Conservation (phyloP, 2,329 filamentous ascomycete species). For the Aaosphaeria arxii region DNA sequence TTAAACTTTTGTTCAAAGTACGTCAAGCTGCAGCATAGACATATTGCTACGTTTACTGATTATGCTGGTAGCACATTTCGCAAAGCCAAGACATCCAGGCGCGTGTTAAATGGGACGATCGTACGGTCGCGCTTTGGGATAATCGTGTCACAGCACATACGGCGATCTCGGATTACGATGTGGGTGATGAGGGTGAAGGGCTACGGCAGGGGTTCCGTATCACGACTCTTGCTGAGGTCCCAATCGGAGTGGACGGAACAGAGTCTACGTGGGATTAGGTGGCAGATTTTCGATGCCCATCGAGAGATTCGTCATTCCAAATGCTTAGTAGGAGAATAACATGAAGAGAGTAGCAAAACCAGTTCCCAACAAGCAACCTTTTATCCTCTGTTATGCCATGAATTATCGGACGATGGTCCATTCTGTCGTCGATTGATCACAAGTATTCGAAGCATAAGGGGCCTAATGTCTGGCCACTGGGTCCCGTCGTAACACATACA, state of each 20-base stretch:
- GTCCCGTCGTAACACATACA: too few species aligned
- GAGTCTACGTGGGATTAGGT: conserved; percentile 15
- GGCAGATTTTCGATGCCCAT: background rate
- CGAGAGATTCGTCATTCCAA: background rate
- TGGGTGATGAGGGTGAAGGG: conserved; percentile 18
- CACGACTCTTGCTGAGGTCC: conserved; percentile 19
- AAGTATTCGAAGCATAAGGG: too few species aligned
- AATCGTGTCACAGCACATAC: conserved; percentile 75
- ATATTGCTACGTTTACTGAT: conserved; percentile 24
- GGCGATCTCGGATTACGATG: conserved; percentile 65
- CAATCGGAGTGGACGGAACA: conserved; percentile 14
- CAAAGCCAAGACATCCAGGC: conserved; percentile 67
- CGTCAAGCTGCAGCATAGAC: conserved; percentile 12
- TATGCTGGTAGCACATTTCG: conserved; percentile 58
- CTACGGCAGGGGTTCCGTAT: conserved; percentile 23
- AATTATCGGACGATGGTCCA: too few species aligned
- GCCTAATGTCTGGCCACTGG: too few species aligned
- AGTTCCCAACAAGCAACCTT: too few species aligned
- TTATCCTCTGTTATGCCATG: too few species aligned
- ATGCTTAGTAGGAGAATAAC: too few species aligned
- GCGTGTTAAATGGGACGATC: conserved; percentile 70
- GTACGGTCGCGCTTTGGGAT: conserved; percentile 80
- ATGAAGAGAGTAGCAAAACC: too few species aligned
- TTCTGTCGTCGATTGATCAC: too few species aligned
- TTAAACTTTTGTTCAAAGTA: conserved; percentile 66